A percentile compares a stretch with the other conserved stretches of the same genome.
Evolutionary conservation across 2,329 filamentous ascomycete genomes (phyloP).

Genomic region (Claviceps fusiformis): DNA sequence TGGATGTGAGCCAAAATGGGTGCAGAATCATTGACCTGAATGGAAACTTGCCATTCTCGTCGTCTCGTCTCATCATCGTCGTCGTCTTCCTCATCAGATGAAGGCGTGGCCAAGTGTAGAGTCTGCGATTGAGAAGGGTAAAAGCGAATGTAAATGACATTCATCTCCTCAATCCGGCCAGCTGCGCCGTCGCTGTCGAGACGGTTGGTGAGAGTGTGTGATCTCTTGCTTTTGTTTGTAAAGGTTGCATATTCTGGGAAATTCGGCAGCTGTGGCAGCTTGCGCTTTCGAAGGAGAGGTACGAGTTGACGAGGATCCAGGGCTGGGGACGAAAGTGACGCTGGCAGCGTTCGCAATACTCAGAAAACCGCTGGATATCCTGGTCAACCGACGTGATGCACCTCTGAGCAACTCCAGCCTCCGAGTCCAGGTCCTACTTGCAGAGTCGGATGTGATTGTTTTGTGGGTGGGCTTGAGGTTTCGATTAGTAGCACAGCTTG

Average conservation of each 20-base stretch:
- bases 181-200: neutral
- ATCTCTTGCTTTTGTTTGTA: slow-evolving; percentile 3
- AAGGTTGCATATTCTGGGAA: slow-evolving; percentile 4
- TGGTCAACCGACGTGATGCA: neutral
- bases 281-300: slow-evolving; percentile 1
- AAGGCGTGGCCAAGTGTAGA: slow-evolving; percentile 1
- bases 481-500: neutral
- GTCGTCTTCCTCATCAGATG: neutral
- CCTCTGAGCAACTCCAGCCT: too few species aligned
- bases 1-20: slow-evolving; percentile 7
- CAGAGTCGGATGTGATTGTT: neutral
- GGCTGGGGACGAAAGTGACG: neutral
- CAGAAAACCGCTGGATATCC: neutral
- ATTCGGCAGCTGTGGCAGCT: slow-evolving; percentile 2
- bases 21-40: slow-evolving; percentile 10
- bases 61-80: slow-evolving; percentile 3
- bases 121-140: slow-evolving; percentile 5
- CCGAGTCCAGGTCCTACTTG: neutral
- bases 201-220: neutral
- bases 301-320: slow-evolving; percentile 1
- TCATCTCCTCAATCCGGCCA: slow-evolving; percentile 9
- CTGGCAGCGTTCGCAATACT: neutral
- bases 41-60: slow-evolving; percentile 12
- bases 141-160: slow-evolving; percentile 10
- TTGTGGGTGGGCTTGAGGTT: neutral